These are phyloP conservation scores for Potentilla sterilis DNA, from an alignment of 306 rosid species.

Conservation along the genomic window DNA sequence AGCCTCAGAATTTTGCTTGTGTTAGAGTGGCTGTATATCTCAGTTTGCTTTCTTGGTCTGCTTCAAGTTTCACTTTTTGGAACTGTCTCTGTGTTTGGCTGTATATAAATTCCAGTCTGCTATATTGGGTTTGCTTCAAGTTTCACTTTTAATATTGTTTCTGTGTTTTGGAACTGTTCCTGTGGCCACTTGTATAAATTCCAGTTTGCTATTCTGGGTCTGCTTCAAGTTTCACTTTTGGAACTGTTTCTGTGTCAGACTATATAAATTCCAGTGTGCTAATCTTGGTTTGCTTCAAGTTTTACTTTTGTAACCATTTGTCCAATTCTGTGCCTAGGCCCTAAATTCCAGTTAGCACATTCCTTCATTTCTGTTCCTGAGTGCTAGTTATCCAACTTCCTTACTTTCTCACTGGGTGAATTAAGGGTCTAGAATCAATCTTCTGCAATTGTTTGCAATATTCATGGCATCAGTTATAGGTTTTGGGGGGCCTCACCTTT, in stretches of 20 bases:
- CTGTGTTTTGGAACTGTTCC: not conserved
- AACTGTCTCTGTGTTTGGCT: not conserved
- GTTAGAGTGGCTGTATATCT: too few relatives aligned
- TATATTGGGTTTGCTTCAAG: not conserved
- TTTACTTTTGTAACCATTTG: not conserved
- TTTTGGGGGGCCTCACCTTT: conserved; percentile 35
- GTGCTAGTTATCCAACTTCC: not conserved
- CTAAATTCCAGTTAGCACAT: not conserved
- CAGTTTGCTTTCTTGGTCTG: too few relatives aligned
- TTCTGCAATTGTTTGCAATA: conserved; percentile 7
- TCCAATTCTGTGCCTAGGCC: not conserved
- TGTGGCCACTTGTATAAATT: too few relatives aligned
- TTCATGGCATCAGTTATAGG: conserved; percentile 51
- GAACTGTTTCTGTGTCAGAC: not conserved
- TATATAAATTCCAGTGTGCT: not conserved
- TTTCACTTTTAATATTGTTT: not conserved
- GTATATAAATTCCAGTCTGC: not conserved
- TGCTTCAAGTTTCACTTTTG: not conserved
- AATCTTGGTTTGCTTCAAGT: not conserved
- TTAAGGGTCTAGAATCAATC: conserved; percentile 3
- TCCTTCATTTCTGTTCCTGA: not conserved
- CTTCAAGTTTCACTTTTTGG: not conserved
- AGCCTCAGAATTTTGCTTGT: not conserved
- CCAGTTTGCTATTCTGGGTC: not conserved
- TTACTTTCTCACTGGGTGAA: not conserved